phyloP scores from a whole-genome alignment of 495 filamentous ascomycete species.

The Penicillium odoratum region DNA sequence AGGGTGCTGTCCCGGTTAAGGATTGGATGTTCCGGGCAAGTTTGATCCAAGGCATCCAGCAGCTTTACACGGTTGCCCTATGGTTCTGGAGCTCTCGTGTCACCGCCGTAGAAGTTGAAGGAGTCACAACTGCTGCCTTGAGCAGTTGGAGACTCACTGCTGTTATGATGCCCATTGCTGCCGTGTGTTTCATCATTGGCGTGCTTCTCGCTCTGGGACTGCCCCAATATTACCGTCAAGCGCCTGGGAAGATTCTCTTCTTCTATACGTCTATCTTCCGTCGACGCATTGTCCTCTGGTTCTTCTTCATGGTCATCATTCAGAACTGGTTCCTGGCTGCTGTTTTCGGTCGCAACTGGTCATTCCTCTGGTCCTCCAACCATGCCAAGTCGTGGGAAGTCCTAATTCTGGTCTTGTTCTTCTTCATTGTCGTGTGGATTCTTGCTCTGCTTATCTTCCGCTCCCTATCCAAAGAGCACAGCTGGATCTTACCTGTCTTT shows the following conservation, averaged over 20 bases:
- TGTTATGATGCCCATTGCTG: conserved; percentile 43
- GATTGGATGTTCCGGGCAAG: conserved; percentile 55
- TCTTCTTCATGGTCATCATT: conserved; percentile 47
- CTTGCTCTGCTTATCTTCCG: conserved; percentile 42
- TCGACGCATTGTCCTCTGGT: conserved; percentile 51
- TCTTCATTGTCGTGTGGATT: conserved; percentile 49
- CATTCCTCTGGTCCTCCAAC: conserved; percentile 49
- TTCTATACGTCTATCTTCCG: conserved; percentile 50
- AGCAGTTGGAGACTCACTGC: conserved; percentile 53
- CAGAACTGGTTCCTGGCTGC: conserved; percentile 53
- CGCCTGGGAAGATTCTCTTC: conserved; percentile 64
- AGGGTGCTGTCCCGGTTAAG: conserved; percentile 48
- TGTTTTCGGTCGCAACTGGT: conserved; percentile 51
- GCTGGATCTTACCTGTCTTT: conserved; percentile 52
- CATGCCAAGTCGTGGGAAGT: conserved; percentile 50
- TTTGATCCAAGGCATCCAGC: conserved; percentile 51
- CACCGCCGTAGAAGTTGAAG: conserved; percentile 33
- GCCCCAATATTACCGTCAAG: conserved; percentile 55
- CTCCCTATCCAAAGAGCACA: conserved; percentile 46
- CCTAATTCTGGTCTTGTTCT: conserved; percentile 40
- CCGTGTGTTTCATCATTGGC: conserved; percentile 44
- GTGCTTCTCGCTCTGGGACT: conserved; percentile 45
- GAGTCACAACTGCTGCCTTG: conserved; percentile 24
- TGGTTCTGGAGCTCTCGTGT: conserved; percentile 52
- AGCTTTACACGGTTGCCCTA: conserved; percentile 49